Conservation (phyloP, 208 protist species). For the Crithidia bombi region DNA sequence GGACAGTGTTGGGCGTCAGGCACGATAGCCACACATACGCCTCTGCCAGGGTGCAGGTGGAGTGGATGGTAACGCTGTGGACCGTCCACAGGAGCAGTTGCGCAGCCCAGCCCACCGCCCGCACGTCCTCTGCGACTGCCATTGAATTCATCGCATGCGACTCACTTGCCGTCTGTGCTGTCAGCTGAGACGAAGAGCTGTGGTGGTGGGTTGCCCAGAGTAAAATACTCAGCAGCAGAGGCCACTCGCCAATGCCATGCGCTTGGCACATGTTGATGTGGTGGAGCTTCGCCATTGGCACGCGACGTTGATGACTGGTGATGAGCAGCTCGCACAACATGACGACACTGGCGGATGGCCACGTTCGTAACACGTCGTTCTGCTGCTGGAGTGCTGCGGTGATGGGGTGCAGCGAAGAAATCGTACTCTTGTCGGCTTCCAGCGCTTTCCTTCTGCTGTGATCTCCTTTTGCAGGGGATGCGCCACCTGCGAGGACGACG, state of each 20-base stretch:
- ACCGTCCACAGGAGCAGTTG: conserved; percentile 84
- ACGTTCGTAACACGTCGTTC: conserved; percentile 45
- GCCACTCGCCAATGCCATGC: conserved; percentile 71
- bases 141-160: background rate
- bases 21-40: conserved; percentile 65
- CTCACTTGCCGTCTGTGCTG: background rate
- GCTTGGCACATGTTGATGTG: conserved; percentile 80
- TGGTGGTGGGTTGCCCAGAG: conserved; percentile 71
- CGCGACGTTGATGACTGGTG: conserved; percentile 55
- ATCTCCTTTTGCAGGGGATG: background rate
- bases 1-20: conserved; percentile 64
- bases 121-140: conserved; percentile 6
- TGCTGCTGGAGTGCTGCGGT: conserved; percentile 45
- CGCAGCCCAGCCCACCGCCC: conserved; percentile 74
- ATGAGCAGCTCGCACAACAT: conserved; percentile 78
- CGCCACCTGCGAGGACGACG: no score
- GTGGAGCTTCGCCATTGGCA: conserved; percentile 85
- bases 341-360: conserved; percentile 52
- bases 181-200: background rate
- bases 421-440: background rate
- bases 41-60: conserved; percentile 73
- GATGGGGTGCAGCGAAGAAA: conserved; percentile 32
- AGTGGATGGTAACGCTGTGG: conserved; percentile 82
- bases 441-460: background rate
- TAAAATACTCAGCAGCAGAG: conserved; percentile 80